These are phyloP conservation scores for Plasmodium inui DNA, from an alignment of 169 alveolate species.

Conservation along the genomic window DNA sequence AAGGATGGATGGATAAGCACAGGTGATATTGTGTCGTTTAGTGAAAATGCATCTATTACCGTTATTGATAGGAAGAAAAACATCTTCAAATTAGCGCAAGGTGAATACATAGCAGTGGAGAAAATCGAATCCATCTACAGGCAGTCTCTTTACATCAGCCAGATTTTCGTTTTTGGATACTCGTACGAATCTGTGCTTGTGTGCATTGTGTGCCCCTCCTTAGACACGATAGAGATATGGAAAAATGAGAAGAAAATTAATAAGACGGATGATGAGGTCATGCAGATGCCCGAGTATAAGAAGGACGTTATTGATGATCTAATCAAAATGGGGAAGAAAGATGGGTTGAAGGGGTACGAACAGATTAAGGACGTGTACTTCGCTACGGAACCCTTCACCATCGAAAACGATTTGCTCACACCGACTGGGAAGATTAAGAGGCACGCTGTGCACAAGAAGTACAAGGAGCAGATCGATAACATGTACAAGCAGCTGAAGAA, in stretches of 20 bases:
- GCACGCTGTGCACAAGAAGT: constrained; percentile 76
- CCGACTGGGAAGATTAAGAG: constrained; percentile 87
- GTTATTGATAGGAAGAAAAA: constrained; percentile 95
- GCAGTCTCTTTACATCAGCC: constrained; percentile 79
- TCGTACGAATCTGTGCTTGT: constrained; percentile 77
- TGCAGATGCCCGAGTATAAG: constrained; percentile 58
- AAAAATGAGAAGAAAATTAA: constrained; percentile 58
- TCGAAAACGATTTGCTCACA: constrained; percentile 85
- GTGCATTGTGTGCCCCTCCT: constrained; percentile 77
- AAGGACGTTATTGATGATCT: constrained; percentile 77
- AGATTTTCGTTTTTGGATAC: constrained; percentile 83
- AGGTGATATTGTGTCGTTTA: constrained; percentile 93
- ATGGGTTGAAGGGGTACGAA: constrained; percentile 83
- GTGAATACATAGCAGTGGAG: constrained; percentile 97
- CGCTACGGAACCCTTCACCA: constrained; percentile 80
- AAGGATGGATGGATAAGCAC: constrained; percentile 94
- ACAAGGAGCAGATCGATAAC: constrained; percentile 76
- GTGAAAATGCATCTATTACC: constrained; percentile 88
- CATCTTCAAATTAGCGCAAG: constrained; percentile 96
- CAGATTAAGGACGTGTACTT: constrained; percentile 83
- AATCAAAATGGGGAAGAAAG: constrained; percentile 73
- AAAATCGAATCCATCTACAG: constrained; percentile 87
- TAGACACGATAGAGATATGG: constrained; percentile 78
- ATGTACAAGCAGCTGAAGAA: constrained; percentile 70
- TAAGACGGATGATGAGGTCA: constrained; percentile 52